A percentile compares a stretch with the other conserved stretches of the same genome.
These are phyloP conservation scores for Kuraishia borneana DNA, from an alignment of 805 yeast genomes.

Conservation along the genomic window DNA sequence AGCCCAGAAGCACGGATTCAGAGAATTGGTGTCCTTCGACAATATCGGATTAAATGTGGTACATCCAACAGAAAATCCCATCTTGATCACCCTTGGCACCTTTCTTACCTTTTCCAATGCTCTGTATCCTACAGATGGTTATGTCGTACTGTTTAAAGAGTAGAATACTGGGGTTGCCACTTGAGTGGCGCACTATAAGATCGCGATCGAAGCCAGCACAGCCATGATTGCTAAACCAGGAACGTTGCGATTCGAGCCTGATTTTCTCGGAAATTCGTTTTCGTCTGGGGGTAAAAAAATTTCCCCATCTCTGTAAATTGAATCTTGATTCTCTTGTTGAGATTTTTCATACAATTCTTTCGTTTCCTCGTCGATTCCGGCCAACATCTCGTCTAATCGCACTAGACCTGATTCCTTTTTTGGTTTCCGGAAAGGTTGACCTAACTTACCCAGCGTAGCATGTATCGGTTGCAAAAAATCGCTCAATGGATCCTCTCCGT, in stretches of 20 bases:
- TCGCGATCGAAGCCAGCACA: constrained; percentile 1
- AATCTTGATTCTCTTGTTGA: too few species aligned
- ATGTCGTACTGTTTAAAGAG: too few species aligned
- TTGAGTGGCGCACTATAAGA: too few species aligned
- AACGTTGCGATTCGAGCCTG: neutral
- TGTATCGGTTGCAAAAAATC: neutral
- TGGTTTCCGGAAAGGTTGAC: neutral
- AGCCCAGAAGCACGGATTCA: constrained; percentile 20
- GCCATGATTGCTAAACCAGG: neutral
- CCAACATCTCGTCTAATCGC: neutral
- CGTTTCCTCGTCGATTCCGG: neutral
- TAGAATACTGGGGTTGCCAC: too few species aligned
- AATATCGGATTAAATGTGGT: constrained; percentile 12
- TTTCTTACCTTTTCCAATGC: too few species aligned
- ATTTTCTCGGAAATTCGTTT: constrained; percentile 8
- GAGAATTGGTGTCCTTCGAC: constrained; percentile 11
- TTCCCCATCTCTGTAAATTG: constrained; percentile 16
- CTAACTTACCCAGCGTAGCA: neutral
- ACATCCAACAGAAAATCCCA: constrained; percentile 2
- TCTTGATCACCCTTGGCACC: too few species aligned
- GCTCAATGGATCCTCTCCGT: neutral
- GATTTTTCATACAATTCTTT: too few species aligned
- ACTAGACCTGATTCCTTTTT: neutral
- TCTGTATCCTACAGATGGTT: too few species aligned
- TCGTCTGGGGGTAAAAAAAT: constrained; percentile 16